Conservation (phyloP, 2,329 filamentous ascomycete genomes). For the Cercospora zeina region DNA sequence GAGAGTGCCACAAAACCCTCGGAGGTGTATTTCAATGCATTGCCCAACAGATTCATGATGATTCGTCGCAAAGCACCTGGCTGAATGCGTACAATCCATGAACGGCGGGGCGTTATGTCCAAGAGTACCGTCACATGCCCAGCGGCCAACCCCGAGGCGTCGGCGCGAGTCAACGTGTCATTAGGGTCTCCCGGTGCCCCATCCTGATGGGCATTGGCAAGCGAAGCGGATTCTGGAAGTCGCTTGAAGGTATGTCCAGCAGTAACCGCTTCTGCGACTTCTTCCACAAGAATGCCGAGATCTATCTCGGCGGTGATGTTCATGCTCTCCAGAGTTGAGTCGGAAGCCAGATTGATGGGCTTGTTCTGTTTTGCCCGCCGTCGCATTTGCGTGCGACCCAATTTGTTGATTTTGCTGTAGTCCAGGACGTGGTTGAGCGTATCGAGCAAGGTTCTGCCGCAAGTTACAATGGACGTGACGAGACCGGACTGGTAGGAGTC, state of each 20-base stretch:
- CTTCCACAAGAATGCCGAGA: constrained; percentile 51
- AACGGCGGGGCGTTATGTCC: constrained; percentile 44
- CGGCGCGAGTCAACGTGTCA: constrained; percentile 10
- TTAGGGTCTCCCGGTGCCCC: background rate
- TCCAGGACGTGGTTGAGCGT: constrained; percentile 50
- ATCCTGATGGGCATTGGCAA: constrained; percentile 15
- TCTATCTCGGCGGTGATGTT: constrained; percentile 44
- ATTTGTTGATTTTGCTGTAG: constrained; percentile 47
- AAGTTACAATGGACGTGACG: constrained; percentile 52
- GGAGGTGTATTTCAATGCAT: constrained; percentile 52
- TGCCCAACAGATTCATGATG: constrained; percentile 51
- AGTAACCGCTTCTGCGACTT: constrained; percentile 58
- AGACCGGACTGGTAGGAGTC: constrained; percentile 47
- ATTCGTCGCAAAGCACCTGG: constrained; percentile 51
- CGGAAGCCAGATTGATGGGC: constrained; percentile 35
- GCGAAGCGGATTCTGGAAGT: constrained; percentile 21
- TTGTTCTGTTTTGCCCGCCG: constrained; percentile 33
- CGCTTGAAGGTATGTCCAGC: constrained; percentile 51
- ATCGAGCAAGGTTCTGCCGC: constrained; percentile 52
- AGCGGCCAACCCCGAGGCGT: background rate
- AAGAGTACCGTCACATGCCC: constrained; percentile 46
- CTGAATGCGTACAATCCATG: constrained; percentile 50
- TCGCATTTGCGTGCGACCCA: constrained; percentile 33
- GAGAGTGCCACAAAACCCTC: constrained; percentile 46
- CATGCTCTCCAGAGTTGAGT: constrained; percentile 34